Evolutionary conservation across 2,329 filamentous ascomycete species (phyloP).

Genomic region (Epichloe sylvatica): DNA sequence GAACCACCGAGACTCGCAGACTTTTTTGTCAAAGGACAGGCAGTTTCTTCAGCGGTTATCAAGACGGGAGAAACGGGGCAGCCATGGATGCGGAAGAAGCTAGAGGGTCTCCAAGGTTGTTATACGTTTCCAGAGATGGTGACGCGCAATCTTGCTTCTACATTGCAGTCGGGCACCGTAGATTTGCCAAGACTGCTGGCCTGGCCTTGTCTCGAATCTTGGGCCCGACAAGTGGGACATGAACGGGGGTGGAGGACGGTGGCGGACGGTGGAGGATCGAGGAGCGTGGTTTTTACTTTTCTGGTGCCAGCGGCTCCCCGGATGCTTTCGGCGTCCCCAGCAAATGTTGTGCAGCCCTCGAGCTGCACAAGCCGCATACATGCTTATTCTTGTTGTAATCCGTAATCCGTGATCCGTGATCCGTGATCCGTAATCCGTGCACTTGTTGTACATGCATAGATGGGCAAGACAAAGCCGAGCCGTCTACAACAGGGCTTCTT

Average conservation of each 20-base stretch:
- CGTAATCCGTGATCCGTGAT: too few species aligned
- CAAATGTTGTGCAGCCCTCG: too few species aligned
- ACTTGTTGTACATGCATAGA: too few species aligned
- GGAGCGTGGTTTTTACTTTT: too few species aligned
- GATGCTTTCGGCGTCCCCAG: background rate
- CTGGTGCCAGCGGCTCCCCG: background rate
- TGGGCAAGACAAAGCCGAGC: too few species aligned
- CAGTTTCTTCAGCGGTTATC: background rate
- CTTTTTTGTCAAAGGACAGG: background rate
- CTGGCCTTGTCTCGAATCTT: background rate
- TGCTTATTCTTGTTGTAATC: too few species aligned
- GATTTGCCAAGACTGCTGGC: constrained; percentile 1
- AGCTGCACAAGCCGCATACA: too few species aligned
- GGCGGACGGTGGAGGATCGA: too few species aligned
- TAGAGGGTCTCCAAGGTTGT: background rate
- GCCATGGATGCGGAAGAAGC: background rate
- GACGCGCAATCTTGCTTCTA: background rate
- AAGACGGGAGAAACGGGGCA: background rate
- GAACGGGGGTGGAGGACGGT: too few species aligned
- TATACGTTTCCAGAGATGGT: background rate
- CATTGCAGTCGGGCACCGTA: background rate
- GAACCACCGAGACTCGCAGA: background rate
- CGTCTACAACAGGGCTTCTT: too few species aligned
- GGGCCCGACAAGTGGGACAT: background rate
- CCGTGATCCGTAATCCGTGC: too few species aligned